Conservation (phyloP, 257 asterid genomes). For the Penstemon newberryi region DNA sequence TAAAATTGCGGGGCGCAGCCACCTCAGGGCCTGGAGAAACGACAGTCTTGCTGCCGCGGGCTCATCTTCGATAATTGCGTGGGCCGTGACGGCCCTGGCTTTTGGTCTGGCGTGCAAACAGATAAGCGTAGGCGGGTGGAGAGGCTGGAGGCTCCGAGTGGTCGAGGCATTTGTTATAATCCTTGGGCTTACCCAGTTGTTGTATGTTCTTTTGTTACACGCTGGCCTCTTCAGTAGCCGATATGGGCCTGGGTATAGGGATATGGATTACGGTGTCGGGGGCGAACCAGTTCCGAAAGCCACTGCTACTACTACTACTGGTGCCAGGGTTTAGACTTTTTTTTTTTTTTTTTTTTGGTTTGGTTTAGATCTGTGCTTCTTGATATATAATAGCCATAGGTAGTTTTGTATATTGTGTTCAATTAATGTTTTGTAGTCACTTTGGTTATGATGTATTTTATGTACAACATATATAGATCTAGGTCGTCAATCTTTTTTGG, state of each 20-base stretch:
- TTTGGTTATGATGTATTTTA: no score
- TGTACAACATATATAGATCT: no score
- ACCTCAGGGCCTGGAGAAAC: constrained; percentile 72
- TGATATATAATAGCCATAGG: no score
- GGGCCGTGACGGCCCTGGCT: constrained; percentile 86
- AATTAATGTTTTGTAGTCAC: no score
- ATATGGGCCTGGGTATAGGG: constrained; percentile 59
- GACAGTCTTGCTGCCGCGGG: constrained; percentile 91
- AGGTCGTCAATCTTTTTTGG: no score
- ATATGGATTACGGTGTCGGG: constrained; percentile 40
- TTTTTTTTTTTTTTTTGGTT: no score
- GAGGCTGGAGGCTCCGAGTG: constrained; percentile 91
- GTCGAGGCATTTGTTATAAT: constrained; percentile 69
- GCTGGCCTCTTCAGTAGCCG: constrained; percentile 76
- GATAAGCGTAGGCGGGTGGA: constrained; percentile 68
- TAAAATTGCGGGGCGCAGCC: constrained; percentile 69
- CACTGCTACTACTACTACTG: no score
- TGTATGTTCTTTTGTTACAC: constrained; percentile 64
- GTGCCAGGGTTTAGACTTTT: no score
- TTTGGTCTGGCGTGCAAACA: constrained; percentile 95
- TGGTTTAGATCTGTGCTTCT: no score
- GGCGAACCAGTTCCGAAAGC: no score
- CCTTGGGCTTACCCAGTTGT: constrained; percentile 60
- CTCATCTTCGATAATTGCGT: constrained; percentile 60
- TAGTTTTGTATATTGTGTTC: no score